These are phyloP conservation scores for Kwoniella sp. DNA, from an alignment of 768 basidiomycete genomes.

Conservation along the genomic window DNA sequence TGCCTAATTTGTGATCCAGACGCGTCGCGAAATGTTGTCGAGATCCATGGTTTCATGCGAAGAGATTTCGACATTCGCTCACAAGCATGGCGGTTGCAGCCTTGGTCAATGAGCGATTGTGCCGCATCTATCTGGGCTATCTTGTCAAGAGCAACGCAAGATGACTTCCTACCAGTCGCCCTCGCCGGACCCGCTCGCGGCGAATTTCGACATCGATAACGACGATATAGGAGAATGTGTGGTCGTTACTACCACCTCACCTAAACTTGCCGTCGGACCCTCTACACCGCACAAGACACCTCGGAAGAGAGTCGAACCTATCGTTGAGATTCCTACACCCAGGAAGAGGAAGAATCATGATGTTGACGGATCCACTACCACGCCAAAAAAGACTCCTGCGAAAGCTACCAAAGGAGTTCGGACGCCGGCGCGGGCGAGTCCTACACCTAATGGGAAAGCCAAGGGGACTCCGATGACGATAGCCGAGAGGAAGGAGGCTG, in stretches of 20 bases:
- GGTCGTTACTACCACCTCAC: conserved; percentile 13
- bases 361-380: not conserved
- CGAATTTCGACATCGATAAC: not conserved
- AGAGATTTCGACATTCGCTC: no score
- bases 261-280: conserved; percentile 13
- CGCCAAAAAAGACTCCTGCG: not conserved
- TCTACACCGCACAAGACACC: conserved; percentile 1
- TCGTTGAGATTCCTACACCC: conserved; percentile 20
- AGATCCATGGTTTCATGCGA: no score
- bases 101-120: no score
- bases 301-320: conserved; percentile 11
- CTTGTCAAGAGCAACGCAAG: no score
- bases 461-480: not conserved
- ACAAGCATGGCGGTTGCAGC: no score
- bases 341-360: conserved; percentile 10
- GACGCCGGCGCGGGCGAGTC: conserved; percentile 8
- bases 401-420: not conserved
- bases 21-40: not conserved
- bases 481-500: not conserved
- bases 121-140: no score
- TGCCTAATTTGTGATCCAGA: conserved; percentile 3
- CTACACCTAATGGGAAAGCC: conserved; percentile 19
- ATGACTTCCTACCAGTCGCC: not conserved
- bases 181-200: conserved; percentile 21
- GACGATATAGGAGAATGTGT: conserved; percentile 19